Conservation (phyloP, 2,329 filamentous ascomycete genomes). For the Aspergillus eucalypticola region DNA sequence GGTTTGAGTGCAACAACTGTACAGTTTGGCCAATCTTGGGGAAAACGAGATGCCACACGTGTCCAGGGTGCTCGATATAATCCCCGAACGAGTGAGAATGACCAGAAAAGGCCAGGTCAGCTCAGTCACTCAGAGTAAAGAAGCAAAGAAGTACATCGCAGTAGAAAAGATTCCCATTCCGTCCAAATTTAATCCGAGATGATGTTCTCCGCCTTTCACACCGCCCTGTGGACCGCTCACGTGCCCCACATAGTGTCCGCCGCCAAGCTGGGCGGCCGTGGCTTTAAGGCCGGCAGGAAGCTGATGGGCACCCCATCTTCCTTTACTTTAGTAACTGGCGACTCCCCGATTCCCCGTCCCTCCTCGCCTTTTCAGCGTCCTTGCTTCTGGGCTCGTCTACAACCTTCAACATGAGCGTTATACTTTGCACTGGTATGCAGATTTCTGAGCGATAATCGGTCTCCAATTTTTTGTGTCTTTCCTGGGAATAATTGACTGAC, state of each 20-base stretch:
- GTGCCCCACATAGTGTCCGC: neutral
- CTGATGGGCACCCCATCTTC: neutral
- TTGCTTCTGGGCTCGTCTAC: neutral
- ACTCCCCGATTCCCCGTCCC: slow-evolving; percentile 7
- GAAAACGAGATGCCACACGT: too few relatives aligned
- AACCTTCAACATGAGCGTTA: slow-evolving; percentile 59
- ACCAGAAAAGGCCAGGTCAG: neutral
- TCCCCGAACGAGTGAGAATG: too few relatives aligned
- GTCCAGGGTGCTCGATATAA: too few relatives aligned
- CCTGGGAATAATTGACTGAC: slow-evolving; percentile 11
- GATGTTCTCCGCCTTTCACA: slow-evolving; percentile 55
- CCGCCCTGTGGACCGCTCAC: slow-evolving; percentile 59
- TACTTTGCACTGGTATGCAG: slow-evolving; percentile 63
- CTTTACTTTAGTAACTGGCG: neutral
- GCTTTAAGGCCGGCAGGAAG: slow-evolving; percentile 21
- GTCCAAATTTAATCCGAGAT: slow-evolving; percentile 3
- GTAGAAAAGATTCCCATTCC: neutral
- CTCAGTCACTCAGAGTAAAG: neutral
- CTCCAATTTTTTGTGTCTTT: neutral
- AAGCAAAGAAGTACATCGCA: neutral
- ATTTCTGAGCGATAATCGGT: neutral
- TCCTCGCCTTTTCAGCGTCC: slow-evolving; percentile 2
- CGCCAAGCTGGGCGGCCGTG: neutral
- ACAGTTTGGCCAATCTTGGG: neutral
- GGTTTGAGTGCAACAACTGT: neutral